Evolutionary conservation across 2,329 filamentous ascomycete species (phyloP).

Genomic region (Talaromyces islandicus): DNA sequence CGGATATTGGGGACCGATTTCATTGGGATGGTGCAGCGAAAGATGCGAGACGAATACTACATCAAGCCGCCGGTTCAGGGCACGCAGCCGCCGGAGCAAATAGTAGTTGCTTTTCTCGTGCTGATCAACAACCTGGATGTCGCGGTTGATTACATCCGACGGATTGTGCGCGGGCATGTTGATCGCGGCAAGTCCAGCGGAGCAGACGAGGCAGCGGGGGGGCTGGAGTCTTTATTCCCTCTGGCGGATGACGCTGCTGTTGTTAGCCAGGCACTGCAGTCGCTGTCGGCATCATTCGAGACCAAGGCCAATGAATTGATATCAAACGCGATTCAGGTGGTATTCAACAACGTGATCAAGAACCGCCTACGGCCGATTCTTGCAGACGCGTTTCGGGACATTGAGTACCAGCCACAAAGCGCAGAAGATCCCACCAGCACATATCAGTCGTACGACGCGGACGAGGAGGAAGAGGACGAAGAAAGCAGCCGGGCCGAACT

Average conservation of each 20-base stretch:
- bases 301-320: conserved; percentile 76
- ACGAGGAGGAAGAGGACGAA: conserved; percentile 25
- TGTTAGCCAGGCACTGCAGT: conserved; percentile 62
- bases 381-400: conserved; percentile 82
- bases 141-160: conserved; percentile 80
- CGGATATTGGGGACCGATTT: conserved; percentile 84
- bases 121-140: conserved; percentile 95
- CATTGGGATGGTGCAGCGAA: conserved; percentile 92
- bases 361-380: conserved; percentile 77
- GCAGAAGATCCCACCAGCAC: conserved; percentile 36
- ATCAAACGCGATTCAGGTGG: conserved; percentile 74
- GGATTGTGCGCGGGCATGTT: conserved; percentile 71
- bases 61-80: conserved; percentile 74
- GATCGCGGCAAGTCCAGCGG: conserved; percentile 2
- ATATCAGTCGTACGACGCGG: conserved; percentile 35
- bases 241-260: conserved; percentile 68
- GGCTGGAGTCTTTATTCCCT: conserved; percentile 65
- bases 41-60: conserved; percentile 95
- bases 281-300: conserved; percentile 66
- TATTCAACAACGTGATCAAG: conserved; percentile 84
- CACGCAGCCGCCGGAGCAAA: conserved; percentile 78
- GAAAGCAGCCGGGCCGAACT: conserved; percentile 50
- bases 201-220: conserved; percentile 17
- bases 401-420: conserved; percentile 70
- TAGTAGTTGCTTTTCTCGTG: conserved; percentile 82